Percentiles rank a stretch among this genome's conserved stretches.
Evolutionary conservation across 2,329 filamentous ascomycete genomes (phyloP).

Genomic region (Sclerotinia glacialis): DNA sequence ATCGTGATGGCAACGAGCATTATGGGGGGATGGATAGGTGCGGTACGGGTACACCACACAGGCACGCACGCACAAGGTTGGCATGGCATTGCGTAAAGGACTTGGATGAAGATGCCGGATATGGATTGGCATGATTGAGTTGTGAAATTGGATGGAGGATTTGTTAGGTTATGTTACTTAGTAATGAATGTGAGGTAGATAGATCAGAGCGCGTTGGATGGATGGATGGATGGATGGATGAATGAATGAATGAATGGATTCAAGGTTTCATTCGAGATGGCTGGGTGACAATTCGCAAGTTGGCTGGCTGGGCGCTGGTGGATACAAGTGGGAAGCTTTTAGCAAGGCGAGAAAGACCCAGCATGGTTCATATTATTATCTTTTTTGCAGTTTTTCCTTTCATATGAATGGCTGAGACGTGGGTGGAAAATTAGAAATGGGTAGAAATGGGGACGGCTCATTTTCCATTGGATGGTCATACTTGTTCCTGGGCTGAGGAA

Average conservation of each 20-base stretch:
- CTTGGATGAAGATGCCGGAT: neutral
- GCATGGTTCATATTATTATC: neutral
- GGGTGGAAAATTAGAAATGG: no score
- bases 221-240: neutral
- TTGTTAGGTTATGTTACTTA: no score
- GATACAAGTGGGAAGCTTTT: neutral
- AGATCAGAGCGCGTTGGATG: neutral
- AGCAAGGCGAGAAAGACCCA: neutral
- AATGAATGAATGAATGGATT: no score
- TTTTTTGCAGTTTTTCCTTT: neutral
- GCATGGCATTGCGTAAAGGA: neutral
- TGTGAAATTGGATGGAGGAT: neutral
- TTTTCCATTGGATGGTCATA: neutral
- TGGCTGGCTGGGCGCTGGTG: conserved; percentile 13
- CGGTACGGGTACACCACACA: neutral
- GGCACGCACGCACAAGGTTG: neutral
- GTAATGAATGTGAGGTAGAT: no score
- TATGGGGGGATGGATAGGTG: neutral
- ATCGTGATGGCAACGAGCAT: neutral
- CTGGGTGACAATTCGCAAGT: neutral
- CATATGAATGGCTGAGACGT: neutral
- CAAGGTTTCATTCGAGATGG: neutral
- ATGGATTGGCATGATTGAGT: neutral
- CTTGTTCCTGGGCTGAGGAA: conserved; percentile 10
- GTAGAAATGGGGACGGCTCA: neutral